These are phyloP conservation scores for Triangularia verruculosa DNA, from an alignment of 2,329 filamentous ascomycete genomes.

Conservation along the genomic window DNA sequence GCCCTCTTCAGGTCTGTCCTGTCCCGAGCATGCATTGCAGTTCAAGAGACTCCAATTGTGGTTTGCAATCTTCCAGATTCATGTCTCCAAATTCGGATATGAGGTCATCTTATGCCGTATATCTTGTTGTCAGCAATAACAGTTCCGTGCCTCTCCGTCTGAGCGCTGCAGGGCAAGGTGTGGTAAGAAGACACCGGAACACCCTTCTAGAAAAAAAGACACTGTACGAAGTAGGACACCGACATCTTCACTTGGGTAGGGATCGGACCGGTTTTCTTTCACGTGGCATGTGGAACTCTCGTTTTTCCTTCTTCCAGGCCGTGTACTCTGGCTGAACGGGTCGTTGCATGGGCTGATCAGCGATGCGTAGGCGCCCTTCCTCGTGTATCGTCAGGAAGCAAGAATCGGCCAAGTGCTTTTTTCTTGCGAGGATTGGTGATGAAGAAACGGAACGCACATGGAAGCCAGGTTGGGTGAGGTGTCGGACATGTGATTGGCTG, in stretches of 20 bases:
- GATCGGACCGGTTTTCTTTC: not conserved
- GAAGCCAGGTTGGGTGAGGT: conserved; percentile 2
- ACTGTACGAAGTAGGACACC: not conserved
- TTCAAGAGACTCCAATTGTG: not conserved
- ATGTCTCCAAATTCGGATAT: not conserved
- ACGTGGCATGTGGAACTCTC: conserved; percentile 19
- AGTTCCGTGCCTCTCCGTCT: not conserved
- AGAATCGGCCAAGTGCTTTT: not conserved
- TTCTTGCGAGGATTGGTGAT: not conserved
- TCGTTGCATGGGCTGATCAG: not conserved
- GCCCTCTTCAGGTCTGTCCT: not conserved
- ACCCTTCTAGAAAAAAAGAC: not conserved
- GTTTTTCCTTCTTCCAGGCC: not conserved
- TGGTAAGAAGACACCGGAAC: not conserved
- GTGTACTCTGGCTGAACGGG: not conserved
- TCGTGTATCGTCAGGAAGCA: not conserved
- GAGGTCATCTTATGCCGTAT: not conserved
- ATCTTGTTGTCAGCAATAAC: not conserved
- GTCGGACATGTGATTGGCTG: conserved; percentile 12
- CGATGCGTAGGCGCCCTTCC: not conserved
- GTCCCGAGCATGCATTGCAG: conserved; percentile 4
- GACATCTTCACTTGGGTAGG: not conserved
- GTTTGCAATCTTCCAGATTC: not conserved
- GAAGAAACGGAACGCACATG: not conserved
- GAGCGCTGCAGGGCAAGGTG: not conserved